Evolutionary conservation across 495 filamentous ascomycete genomes (phyloP).

Genomic region (Annulohypoxylon stygium): DNA sequence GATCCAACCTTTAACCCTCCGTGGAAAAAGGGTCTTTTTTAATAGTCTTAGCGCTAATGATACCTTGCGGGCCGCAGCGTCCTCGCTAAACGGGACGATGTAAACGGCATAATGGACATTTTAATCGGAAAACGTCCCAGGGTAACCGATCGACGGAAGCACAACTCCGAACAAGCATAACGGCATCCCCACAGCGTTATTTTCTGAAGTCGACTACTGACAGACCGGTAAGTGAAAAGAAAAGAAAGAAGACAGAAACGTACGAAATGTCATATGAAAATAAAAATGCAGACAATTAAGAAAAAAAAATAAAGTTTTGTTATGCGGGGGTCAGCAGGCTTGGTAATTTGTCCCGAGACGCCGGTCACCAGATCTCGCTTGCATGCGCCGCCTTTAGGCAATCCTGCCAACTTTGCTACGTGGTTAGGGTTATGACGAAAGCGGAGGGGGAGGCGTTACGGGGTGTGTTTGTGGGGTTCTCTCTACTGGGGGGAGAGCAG

Average conservation of each 20-base stretch:
- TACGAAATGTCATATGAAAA: neutral
- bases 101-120: neutral
- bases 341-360: slow-evolving; percentile 36
- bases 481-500: neutral
- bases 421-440: slow-evolving; percentile 42
- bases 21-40: slow-evolving; percentile 6
- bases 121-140: neutral
- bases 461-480: slow-evolving; percentile 11
- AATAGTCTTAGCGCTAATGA: neutral
- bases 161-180: slow-evolving; percentile 4
- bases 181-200: neutral
- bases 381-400: slow-evolving; percentile 27
- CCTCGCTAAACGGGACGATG: neutral
- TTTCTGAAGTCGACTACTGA: neutral
- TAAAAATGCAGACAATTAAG: neutral
- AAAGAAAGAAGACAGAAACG: neutral
- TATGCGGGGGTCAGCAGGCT: slow-evolving; percentile 36
- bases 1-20: slow-evolving; percentile 5
- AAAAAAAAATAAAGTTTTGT: slow-evolving; percentile 12
- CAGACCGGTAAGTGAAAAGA: neutral
- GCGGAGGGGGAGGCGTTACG: slow-evolving; percentile 23
- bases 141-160: neutral
- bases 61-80: slow-evolving; percentile 1
- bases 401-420: slow-evolving; percentile 23
- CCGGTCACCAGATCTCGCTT: slow-evolving; percentile 44